Evolutionary conservation across 495 filamentous ascomycete species (phyloP), one percentile per base, ranked within the genome.

Genomic region (Pyronema omphalodes): DNA sequence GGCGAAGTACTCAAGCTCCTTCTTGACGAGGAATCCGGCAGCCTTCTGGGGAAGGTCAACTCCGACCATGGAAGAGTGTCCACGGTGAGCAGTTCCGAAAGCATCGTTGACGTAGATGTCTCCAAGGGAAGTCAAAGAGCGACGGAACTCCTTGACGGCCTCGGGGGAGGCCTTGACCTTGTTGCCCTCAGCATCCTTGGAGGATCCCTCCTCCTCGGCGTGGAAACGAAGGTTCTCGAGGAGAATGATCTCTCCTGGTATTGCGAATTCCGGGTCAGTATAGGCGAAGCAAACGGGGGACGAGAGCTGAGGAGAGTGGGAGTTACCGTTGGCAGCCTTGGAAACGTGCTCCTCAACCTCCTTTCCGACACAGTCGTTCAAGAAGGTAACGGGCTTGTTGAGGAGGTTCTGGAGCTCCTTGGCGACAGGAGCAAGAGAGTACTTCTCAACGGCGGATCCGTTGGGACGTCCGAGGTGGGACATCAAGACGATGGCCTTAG

Each of bases 1-100:
- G 53, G 91, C 91, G 68, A 99, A 99, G 80, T 96, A 99, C 65
- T 96, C 89, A 46, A 99, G 85, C 70, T 99, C 91, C 75, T 96
- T 99, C 83, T 99, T 99, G 73, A 99, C 84, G 61, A 99, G 81
- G 80, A 94, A 96, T 48, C 91, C 91, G 51, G 88, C 83, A 6
- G 91, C 91, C 74, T 89, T 94, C 68, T 94, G 85, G 50, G 91
- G 88, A 18, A 96, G 82, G 55, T 95, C 80, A 49, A 94, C 75
- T 62, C 91, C 91, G 64, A 99, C 91, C 91, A 99, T 99, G 66
- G 88, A 94, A 71, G 86, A 94, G 76, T 99, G 91, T 29, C 82
- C 88, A 68, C 91, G 85, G 74, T 99, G 91, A 40, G 91, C 93
- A 52, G 91, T 99, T 67, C 91, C 91, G 70, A 99, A 99, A 51